Evolutionary conservation across 2,329 filamentous ascomycete species (phyloP), one percentile per base, ranked within the genome.

Genomic region (Monilinia fructicola): DNA sequence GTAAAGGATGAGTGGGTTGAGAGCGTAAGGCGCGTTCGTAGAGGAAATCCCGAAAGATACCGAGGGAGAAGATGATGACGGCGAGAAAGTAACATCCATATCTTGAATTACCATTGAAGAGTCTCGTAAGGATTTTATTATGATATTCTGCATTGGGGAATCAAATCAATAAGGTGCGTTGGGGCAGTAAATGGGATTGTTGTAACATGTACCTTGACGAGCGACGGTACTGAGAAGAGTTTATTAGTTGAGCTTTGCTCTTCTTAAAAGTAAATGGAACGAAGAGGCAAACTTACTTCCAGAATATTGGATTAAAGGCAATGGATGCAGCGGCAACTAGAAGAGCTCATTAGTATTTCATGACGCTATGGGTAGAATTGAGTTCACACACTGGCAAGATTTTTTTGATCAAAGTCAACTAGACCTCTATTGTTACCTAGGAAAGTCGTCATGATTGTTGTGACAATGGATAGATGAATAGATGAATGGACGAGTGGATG

Each of bases 291-390:
- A 85, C 91, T 83, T 84, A 97, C 93, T 99, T 99, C 95, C 95
- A 99, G 80, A 97, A 98, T n/a, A 95, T 89, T 28, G 95, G 95
- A 80, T 99, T 99, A 81, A 99, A 98, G 59, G 89, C 85, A 79
- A 99, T 96, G 64, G 91, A 86, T 66, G 83, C 84, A 58, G 89
- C 91, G 72, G 92, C 91, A 73, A 95, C 93, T 97, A 72, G 54
- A 42, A 67, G 53, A 67, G 31, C n/a, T 64, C 62, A 18, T 67
- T 38, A 67, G 65, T 52, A 54, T 50, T 9, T 44, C 70, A 69
- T 74, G 73, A 69, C 64, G 71, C 70, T 58, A 50, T 53, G 68
- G 55, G 42, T 64, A 68, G 10, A 62, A 38, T 55, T 54, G 65
- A 48, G 2, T 31, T 66, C 46, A 80, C 86, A 69, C 83, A 92